Evolutionary conservation across 208 protist genomes (phyloP).

Genomic region (Leishmania lainsoni): DNA sequence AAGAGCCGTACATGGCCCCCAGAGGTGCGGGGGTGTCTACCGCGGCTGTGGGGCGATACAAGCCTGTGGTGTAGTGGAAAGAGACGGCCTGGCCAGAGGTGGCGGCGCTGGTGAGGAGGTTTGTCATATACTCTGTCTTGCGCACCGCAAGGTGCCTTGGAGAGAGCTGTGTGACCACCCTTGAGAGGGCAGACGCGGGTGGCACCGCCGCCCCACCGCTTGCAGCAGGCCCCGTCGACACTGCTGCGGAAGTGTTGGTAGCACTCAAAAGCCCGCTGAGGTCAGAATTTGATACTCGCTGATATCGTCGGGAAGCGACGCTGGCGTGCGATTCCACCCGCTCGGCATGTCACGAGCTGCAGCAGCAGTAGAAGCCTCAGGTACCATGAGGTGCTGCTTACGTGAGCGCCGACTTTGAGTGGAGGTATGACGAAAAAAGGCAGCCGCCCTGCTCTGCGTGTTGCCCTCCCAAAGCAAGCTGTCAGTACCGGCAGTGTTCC

Average conservation of each 20-base stretch:
- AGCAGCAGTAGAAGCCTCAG: background rate
- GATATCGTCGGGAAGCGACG: constrained; percentile 10
- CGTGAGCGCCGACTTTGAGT: background rate
- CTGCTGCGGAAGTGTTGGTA: background rate
- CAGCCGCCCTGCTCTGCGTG: background rate
- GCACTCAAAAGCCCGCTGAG: constrained; percentile 1
- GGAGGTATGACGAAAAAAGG: background rate
- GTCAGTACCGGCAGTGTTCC: background rate
- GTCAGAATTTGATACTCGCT: constrained; percentile 13
- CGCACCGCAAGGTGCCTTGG: constrained; percentile 13
- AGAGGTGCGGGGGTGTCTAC: background rate
- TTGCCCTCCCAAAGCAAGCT: background rate
- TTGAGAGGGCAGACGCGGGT: background rate
- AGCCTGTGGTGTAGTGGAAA: constrained; percentile 29
- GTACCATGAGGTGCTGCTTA: no score
- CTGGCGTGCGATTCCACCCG: constrained; percentile 10
- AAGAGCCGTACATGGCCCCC: constrained; percentile 3
- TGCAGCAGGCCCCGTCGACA: background rate
- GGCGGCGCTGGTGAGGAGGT: constrained; percentile 30
- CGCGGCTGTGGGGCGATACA: background rate
- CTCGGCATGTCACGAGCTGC: constrained; percentile 6
- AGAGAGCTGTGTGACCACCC: constrained; percentile 10
- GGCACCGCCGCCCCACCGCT: background rate
- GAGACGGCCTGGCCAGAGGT: constrained; percentile 22
- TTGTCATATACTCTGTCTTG: constrained; percentile 35